A percentile compares a stretch with the other conserved stretches of the same genome.
These are phyloP conservation scores for Rubus parviflorus DNA, from an alignment of 306 rosid genomes.

Conservation along the genomic window DNA sequence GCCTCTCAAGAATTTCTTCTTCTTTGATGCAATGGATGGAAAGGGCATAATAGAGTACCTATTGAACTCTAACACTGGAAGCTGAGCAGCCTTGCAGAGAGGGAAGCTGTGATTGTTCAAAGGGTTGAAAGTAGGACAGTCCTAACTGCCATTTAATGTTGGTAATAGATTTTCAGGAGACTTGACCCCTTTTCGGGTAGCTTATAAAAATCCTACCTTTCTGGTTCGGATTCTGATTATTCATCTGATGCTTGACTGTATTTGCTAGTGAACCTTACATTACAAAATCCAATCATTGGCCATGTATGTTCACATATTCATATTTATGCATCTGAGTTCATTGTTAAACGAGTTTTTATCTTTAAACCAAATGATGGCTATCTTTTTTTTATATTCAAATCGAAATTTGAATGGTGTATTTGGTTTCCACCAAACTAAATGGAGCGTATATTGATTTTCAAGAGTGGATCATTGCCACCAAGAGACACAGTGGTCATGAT, in stretches of 20 bases:
- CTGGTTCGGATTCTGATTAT: not conserved
- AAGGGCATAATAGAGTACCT: conserved; percentile 85
- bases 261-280: not conserved
- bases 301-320: not conserved
- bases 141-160: conserved; percentile 3
- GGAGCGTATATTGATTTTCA: not conserved
- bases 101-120: not conserved
- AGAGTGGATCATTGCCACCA: not conserved
- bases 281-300: not conserved
- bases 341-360: not conserved
- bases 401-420: not conserved
- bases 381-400: not conserved
- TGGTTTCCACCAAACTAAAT: not conserved
- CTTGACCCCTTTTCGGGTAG: conserved; percentile 23
- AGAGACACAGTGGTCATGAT: not conserved
- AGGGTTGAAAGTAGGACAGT: not conserved
- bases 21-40: conserved; percentile 81
- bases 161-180: conserved; percentile 10
- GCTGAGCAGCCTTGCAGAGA: conserved; percentile 16
- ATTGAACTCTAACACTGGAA: conserved; percentile 33
- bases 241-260: not conserved
- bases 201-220: not conserved
- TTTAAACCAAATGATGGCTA: not conserved
- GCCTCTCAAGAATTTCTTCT: conserved; percentile 77
- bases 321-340: not conserved